Evolutionary conservation across 1,139 yeast species (phyloP).

Genomic region (Candida anutae): DNA sequence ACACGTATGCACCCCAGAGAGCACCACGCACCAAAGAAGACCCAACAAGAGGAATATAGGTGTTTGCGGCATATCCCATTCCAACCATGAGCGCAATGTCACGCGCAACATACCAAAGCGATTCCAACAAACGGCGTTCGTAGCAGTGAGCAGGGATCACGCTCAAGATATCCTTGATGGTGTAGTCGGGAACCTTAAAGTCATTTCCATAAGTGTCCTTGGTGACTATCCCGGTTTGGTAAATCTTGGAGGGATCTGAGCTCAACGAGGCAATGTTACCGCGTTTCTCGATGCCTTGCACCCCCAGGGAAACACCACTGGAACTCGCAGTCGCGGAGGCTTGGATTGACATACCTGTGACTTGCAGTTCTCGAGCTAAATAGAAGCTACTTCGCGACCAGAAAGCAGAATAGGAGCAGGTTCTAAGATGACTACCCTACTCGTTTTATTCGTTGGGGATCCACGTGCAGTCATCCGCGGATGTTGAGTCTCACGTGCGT

Average conservation of each 20-base stretch:
- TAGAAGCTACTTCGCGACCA: no score
- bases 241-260: slow-evolving; percentile 5
- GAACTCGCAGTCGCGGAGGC: slow-evolving; percentile 7
- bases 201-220: slow-evolving; percentile 56
- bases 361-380: no score
- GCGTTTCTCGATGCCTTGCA: slow-evolving; percentile 16
- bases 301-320: slow-evolving; percentile 5
- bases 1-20: slow-evolving; percentile 32
- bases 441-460: no score
- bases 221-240: slow-evolving; percentile 28
- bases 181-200: slow-evolving; percentile 64
- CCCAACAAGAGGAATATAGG: slow-evolving; percentile 35
- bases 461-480: no score
- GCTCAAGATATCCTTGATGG: slow-evolving; percentile 64
- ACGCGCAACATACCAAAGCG: slow-evolving; percentile 57
- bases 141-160: slow-evolving; percentile 75
- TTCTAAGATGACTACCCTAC: no score
- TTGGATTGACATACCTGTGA: slow-evolving; percentile 5
- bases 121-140: slow-evolving; percentile 50
- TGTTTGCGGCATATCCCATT: slow-evolving; percentile 47
- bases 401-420: no score
- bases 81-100: slow-evolving; percentile 48
- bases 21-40: slow-evolving; percentile 19
- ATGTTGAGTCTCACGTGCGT: no score
- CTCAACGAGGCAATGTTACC: slow-evolving; percentile 31